Evolutionary conservation across 163 green algal species (phyloP).

Genomic region (Volvox carteri): DNA sequence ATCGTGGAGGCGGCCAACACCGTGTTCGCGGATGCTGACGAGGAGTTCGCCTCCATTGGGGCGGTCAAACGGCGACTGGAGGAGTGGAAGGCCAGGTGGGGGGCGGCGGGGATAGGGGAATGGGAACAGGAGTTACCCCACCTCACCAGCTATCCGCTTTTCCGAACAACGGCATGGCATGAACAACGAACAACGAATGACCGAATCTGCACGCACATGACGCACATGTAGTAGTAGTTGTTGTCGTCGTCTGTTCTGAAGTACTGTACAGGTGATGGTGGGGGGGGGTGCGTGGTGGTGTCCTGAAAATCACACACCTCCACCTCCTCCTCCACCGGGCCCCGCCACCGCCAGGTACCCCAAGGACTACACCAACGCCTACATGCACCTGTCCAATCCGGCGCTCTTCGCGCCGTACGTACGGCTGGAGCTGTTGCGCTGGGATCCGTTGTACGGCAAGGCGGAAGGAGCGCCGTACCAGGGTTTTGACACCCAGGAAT

Average conservation of each 20-base stretch:
- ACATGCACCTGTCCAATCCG: slow-evolving; percentile 84
- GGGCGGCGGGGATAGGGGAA: slow-evolving; percentile 3
- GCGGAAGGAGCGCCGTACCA: slow-evolving; percentile 54
- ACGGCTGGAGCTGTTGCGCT: slow-evolving; percentile 90
- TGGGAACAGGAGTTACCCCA: too few relatives aligned
- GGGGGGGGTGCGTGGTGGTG: too few relatives aligned
- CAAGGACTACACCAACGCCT: slow-evolving; percentile 75
- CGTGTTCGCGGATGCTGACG: slow-evolving; percentile 86
- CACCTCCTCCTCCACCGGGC: too few relatives aligned
- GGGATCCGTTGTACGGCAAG: slow-evolving; percentile 83
- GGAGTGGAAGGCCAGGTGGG: slow-evolving; percentile 74
- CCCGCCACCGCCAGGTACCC: slow-evolving; percentile 53
- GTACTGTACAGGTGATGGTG: too few relatives aligned
- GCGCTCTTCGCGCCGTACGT: slow-evolving; percentile 95
- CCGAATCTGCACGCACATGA: too few relatives aligned
- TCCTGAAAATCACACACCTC: too few relatives aligned
- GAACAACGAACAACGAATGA: too few relatives aligned
- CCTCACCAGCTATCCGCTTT: too few relatives aligned
- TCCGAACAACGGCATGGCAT: too few relatives aligned
- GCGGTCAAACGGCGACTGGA: slow-evolving; percentile 77
- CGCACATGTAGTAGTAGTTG: too few relatives aligned
- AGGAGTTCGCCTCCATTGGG: slow-evolving; percentile 77
- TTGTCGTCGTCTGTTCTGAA: too few relatives aligned
- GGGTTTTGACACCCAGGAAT: slow-evolving; percentile 86
- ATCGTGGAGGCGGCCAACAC: slow-evolving; percentile 72